Base-by-base conservation (phyloP, 2,329 filamentous ascomycete species). In the Fusarium abutilonis region DNA sequence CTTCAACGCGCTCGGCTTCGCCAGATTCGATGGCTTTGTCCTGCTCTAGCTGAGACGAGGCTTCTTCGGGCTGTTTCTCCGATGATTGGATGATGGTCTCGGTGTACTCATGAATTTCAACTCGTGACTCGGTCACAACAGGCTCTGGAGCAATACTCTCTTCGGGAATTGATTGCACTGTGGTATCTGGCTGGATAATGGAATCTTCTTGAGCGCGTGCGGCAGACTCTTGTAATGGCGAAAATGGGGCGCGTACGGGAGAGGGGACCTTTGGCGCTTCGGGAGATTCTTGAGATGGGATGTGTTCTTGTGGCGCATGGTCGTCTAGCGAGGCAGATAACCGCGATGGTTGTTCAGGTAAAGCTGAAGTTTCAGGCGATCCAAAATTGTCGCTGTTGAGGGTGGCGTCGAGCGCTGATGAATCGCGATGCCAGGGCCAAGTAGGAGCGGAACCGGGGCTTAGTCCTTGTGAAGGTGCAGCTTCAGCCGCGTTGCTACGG, bases 341-440 rank as follows among this genome's bases (percentile, higher is more conserved):
- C 15, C 51, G 32, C 6, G 50, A 17, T 5, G 34, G 15, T 4
- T 57, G 47, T 4, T 31, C 35, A 3, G 45, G 35, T 6, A 50
- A 32, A 26, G 15, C 41, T 10, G 48, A 42, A 11, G n/a, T 46
- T 23, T 57, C 36, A 2, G 67, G 60, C 11, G 65, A 64, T 1
- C 52, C 52, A 26, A 53, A 35, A 3, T 45, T 48, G 10, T 54
- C 34, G 14, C 42, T 47, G 10, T 55, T 53, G 13, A 53, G 31
- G n/a, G 53, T 36, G 11, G 28, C 10, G n/a, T 63, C 58, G 21
- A 52, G 28, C 6, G 42, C 38, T 2, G 60, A 46, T 14, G 58
- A 31, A 45, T 66, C 54, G 29, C 59, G 63, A 23, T 69, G 62
- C 65, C 63, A 69, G 6, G 53, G 56, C 64, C 64, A 69, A 15